These are phyloP conservation scores for Hymenoscyphus infarciens DNA, from an alignment of 2,329 filamentous ascomycete genomes.

Conservation along the genomic window DNA sequence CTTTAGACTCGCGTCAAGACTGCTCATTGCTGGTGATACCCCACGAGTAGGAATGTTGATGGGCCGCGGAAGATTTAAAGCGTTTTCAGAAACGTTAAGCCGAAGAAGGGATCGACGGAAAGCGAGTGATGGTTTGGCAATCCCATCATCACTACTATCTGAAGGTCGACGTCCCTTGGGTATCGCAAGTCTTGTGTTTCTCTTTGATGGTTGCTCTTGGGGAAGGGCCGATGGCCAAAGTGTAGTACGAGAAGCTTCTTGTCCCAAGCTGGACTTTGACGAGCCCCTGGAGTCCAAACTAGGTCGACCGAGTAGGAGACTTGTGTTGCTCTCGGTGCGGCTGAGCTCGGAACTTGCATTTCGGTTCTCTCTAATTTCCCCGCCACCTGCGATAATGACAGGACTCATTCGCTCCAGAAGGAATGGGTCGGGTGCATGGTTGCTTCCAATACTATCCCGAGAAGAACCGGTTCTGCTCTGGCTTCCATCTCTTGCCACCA, in stretches of 20 bases:
- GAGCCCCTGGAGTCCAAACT: constrained; percentile 43
- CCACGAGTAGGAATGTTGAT: constrained; percentile 43
- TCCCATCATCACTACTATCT: constrained; percentile 55
- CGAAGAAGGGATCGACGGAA: constrained; percentile 54
- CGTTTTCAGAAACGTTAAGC: constrained; percentile 43
- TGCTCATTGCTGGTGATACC: constrained; percentile 50
- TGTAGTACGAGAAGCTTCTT: constrained; percentile 42
- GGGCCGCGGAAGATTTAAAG: constrained; percentile 50
- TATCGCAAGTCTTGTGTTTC: constrained; percentile 17
- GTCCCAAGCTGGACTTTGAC: constrained; percentile 24
- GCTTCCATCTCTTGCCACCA: constrained; percentile 39
- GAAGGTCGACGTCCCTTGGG: constrained; percentile 39
- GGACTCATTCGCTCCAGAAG: constrained; percentile 60
- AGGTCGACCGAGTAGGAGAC: constrained; percentile 40
- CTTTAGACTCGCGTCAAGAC: constrained; percentile 53
- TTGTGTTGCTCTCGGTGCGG: constrained; percentile 50
- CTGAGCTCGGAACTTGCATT: constrained; percentile 50
- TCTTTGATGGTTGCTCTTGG: constrained; percentile 31
- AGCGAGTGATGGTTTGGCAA: constrained; percentile 50
- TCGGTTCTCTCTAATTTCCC: constrained; percentile 57
- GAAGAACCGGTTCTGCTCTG: constrained; percentile 42
- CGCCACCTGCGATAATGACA: constrained; percentile 60
- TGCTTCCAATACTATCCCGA: constrained; percentile 48
- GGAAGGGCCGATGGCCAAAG: constrained; percentile 55
- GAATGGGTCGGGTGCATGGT: constrained; percentile 50